Base-by-base conservation (phyloP, 495 filamentous ascomycete species). In the Elasticomyces elasticus region DNA sequence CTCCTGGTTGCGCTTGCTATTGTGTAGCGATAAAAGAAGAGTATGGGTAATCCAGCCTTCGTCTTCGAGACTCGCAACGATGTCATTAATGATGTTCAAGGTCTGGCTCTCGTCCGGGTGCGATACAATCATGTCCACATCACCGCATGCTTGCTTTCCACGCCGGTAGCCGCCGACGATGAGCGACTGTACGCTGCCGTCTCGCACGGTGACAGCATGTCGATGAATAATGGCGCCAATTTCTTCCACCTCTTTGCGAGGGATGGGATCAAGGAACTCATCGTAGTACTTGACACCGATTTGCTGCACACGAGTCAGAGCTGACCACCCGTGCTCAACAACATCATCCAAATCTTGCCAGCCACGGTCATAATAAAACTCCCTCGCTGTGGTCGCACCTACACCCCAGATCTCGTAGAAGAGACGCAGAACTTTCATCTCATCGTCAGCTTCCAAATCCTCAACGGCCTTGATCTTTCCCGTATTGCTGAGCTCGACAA, bases 261-360 rank as follows among this genome's bases (percentile, higher is more conserved):
- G 76, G 17, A 98, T 85, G 28, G 76, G 77, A 20, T 73, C 65
- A 30, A 78, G 73, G 41, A 98, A 85, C 50, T 97, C 92, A 42
- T 94, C 86, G 65, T 90, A 95, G 66, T 82, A 96, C 64, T 97
- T 97, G n/a, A 97, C 67, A 0, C 92, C 92, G 43, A 98, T 94
- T 64, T 97, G 89, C 66, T 94, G 90, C 1, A 85, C 85, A 15
- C 89, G 78, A 0, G 74, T 82, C 0, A 97, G 73, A 0, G 59
- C 68, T 33, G 74, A 62, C 94, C 94, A 98, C 23, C 86, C 89
- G 58, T 82, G 72, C 60, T 94, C 84, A 52, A 95, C 73, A 6
- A 97, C 72, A 61, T 97, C 90, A 62, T 96, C 89, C 0, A 89
- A 73, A 43, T 83, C 77, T 26, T 72, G 73, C 86, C 87, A 95